Percentiles rank a stretch among this genome's conserved stretches.
Conservation (phyloP, 768 basidiomycete species). For the Boletus vinaceobasis region DNA sequence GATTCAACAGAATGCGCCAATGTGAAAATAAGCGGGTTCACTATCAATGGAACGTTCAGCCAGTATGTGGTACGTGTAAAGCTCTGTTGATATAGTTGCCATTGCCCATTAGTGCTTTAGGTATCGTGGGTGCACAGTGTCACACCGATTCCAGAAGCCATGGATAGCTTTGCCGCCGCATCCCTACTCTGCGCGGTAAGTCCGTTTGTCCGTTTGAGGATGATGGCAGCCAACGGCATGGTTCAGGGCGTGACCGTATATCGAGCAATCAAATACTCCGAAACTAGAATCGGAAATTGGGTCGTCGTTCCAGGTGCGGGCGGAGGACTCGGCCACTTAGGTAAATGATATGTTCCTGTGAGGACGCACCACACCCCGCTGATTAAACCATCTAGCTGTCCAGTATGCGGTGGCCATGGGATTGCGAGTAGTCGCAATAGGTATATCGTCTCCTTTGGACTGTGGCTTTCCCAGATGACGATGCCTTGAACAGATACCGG, state of each 20-base stretch:
- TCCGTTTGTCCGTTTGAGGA: neutral
- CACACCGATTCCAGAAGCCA: constrained; percentile 71
- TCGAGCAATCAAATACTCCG: constrained; percentile 74
- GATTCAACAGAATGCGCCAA: constrained; percentile 50
- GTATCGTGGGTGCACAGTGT: constrained; percentile 71
- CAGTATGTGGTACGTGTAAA: constrained; percentile 52
- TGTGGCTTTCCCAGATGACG: neutral
- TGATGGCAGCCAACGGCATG: neutral
- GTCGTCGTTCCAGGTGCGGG: constrained; percentile 76
- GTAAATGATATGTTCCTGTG: constrained; percentile 24
- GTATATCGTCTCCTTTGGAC: constrained; percentile 20
- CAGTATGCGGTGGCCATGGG: constrained; percentile 82
- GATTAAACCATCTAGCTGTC: constrained; percentile 44
- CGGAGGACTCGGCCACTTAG: constrained; percentile 81
- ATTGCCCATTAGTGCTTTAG: constrained; percentile 23
- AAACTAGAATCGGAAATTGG: constrained; percentile 67
- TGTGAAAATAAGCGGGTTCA: constrained; percentile 64
- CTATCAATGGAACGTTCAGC: constrained; percentile 73
- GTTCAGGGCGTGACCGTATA: constrained; percentile 78
- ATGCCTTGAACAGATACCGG: constrained; percentile 53
- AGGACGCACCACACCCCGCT: neutral
- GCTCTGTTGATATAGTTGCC: neutral
- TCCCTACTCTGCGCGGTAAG: constrained; percentile 74
- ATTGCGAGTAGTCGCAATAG: constrained; percentile 75
- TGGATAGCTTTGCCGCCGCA: constrained; percentile 65